Conservation (phyloP, 192 early-diverging fungal species). For the Funneliformis mosseae region DNA sequence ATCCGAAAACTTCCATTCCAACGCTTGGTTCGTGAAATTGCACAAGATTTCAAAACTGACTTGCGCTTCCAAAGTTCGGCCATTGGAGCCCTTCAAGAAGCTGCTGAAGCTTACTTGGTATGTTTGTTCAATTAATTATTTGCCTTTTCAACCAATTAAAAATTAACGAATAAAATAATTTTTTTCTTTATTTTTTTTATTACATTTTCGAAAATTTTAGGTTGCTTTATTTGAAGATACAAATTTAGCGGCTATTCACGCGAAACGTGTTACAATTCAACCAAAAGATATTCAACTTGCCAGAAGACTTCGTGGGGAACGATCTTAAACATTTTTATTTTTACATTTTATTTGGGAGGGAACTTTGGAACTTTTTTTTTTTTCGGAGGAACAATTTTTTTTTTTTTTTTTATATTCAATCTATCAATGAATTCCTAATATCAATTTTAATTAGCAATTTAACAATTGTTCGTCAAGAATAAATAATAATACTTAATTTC, state of each 20-base stretch:
- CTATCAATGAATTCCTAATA: no score
- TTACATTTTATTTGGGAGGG: no score
- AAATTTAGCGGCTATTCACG: slow-evolving; percentile 99
- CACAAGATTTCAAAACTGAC: slow-evolving; percentile 99
- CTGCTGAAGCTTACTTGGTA: slow-evolving; percentile 94
- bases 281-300: slow-evolving; percentile 99
- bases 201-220: neutral
- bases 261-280: slow-evolving; percentile 99
- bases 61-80: slow-evolving; percentile 99
- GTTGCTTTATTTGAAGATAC: slow-evolving; percentile 95
- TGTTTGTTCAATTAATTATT: neutral
- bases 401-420: neutral
- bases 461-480: neutral
- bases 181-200: no score
- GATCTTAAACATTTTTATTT: slow-evolving; percentile 57
- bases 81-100: slow-evolving; percentile 99
- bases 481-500: neutral
- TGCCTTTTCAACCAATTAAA: no score
- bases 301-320: slow-evolving; percentile 92
- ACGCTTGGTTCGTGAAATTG: slow-evolving; percentile 98
- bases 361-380: neutral
- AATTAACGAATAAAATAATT: neutral
- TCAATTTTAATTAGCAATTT: no score
- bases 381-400: neutral
- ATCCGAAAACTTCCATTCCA: slow-evolving; percentile 95